Percentiles rank a stretch among this genome's conserved stretches.
Conservation (phyloP, 345 rosid species). For the Eucalyptus leucophloia region DNA sequence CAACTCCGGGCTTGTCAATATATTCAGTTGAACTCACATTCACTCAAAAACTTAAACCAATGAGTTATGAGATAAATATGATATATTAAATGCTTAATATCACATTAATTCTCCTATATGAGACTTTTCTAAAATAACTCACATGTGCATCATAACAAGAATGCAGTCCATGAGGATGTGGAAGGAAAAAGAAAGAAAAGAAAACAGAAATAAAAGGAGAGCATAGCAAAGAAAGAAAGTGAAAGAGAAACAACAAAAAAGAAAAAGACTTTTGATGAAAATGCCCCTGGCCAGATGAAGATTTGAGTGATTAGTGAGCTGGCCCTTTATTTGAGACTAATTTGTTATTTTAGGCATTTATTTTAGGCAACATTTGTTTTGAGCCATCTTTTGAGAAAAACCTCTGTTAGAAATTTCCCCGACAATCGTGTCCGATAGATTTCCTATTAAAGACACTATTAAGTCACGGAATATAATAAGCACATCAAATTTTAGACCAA, state of each 20-base stretch:
- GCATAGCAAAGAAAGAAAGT: not conserved
- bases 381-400: not conserved
- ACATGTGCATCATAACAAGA: rapidly evolving
- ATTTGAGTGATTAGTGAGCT: not conserved
- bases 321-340: not conserved
- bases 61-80: too few relatives aligned
- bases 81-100: too few relatives aligned
- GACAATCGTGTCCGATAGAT: not conserved
- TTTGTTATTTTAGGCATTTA: not conserved
- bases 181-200: not conserved
- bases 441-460: not conserved
- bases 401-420: not conserved
- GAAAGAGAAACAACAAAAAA: not conserved
- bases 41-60: rapidly evolving
- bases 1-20: too few relatives aligned
- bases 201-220: not conserved
- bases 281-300: not conserved
- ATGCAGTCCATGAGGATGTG: not conserved
- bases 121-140: rapidly evolving
- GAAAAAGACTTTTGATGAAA: not conserved
- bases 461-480: not conserved
- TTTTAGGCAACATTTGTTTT: not conserved
- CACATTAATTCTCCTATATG: too few relatives aligned
- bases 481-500: not conserved
- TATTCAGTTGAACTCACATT: rapidly evolving